Evolutionary conservation across 176 grass and related monocot genomes (phyloP).

Genomic region (Bonia amplexicaulis): DNA sequence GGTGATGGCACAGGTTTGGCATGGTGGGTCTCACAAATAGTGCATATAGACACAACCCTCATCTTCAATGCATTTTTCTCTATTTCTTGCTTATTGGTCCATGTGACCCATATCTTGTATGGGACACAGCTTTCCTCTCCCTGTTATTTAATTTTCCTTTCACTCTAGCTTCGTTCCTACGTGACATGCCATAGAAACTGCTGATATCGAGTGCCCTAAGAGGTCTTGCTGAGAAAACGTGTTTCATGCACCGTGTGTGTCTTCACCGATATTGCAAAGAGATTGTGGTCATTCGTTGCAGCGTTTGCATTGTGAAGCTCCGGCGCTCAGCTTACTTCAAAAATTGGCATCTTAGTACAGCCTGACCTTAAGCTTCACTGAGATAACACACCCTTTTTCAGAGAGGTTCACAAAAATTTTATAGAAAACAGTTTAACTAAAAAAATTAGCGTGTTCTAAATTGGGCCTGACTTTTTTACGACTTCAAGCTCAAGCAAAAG

Average conservation of each 20-base stretch:
- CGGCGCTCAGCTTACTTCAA: not conserved
- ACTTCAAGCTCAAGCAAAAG: not conserved
- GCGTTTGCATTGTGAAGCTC: not conserved
- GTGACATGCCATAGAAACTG: too few species aligned
- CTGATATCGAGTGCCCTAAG: not conserved
- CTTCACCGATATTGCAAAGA: not conserved
- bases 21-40: too few species aligned
- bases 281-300: not conserved
- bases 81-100: too few species aligned
- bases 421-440: not conserved
- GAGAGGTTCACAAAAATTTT: not conserved
- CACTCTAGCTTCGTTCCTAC: too few species aligned
- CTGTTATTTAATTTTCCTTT: too few species aligned
- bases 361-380: not conserved
- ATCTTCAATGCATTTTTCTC: too few species aligned
- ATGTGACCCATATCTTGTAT: too few species aligned
- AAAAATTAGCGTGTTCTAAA: not conserved
- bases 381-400: not conserved
- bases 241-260: not conserved
- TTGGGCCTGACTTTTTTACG: not conserved
- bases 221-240: not conserved
- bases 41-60: too few species aligned
- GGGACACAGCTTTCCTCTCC: too few species aligned
- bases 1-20: too few species aligned
- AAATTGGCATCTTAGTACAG: not conserved